A percentile compares a stretch with the other conserved stretches of the same genome.
Conservation (phyloP, 345 rosid genomes). For the Laguncularia racemosa region DNA sequence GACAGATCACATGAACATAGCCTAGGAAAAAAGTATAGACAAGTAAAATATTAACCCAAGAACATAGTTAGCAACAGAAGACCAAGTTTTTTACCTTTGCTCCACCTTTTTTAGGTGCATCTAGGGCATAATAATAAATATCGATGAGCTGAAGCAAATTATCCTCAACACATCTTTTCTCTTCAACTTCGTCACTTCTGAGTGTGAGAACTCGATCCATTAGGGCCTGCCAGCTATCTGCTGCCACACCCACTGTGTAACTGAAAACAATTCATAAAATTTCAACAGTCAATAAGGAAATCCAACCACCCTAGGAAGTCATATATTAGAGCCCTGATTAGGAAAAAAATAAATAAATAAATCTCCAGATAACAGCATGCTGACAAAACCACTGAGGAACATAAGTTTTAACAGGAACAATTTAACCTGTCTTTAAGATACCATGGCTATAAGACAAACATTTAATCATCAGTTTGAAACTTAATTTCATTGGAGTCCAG, state of each 20-base stretch:
- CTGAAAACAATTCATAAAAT: slow-evolving; percentile 33
- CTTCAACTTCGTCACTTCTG: slow-evolving; percentile 24
- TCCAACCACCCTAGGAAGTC: neutral
- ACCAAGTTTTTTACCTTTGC: slow-evolving; percentile 24
- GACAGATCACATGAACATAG: too few species aligned
- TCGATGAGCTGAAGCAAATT: slow-evolving; percentile 36
- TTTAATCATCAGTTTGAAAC: too few species aligned
- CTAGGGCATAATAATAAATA: slow-evolving; percentile 72
- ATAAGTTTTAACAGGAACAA: too few species aligned
- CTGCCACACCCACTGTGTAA: slow-evolving; percentile 42
- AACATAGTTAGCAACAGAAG: too few species aligned
- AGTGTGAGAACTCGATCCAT: slow-evolving; percentile 64
- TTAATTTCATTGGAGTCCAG: too few species aligned
- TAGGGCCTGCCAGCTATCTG: slow-evolving; percentile 62
- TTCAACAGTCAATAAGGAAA: neutral
- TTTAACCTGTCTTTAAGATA: too few species aligned
- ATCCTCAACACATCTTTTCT: slow-evolving; percentile 30
- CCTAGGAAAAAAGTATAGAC: neutral
- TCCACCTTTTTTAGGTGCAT: slow-evolving; percentile 61
- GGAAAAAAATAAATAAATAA: too few species aligned
- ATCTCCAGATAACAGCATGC: too few species aligned
- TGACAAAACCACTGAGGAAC: too few species aligned
- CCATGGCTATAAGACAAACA: too few species aligned
- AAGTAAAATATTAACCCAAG: neutral
- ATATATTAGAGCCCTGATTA: too few species aligned